Conservation (phyloP, 2,329 filamentous ascomycete genomes). For the Lomentospora prolificans region DNA sequence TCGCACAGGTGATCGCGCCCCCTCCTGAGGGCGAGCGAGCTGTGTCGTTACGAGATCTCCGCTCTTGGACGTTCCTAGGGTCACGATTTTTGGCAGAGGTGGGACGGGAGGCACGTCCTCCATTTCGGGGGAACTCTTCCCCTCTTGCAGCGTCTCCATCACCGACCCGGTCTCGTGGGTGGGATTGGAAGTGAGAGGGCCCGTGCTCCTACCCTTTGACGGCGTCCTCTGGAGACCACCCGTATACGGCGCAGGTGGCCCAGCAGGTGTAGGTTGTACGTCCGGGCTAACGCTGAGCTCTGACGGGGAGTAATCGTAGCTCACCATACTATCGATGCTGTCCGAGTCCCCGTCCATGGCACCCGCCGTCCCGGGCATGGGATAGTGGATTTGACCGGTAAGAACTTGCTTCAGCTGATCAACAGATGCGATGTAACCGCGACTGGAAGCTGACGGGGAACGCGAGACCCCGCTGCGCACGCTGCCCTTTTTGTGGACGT, state of each 20-base stretch:
- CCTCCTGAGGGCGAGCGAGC: background rate
- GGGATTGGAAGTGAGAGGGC: slow-evolving; percentile 33
- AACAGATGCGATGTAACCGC: slow-evolving; percentile 47
- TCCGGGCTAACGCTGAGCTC: slow-evolving; percentile 52
- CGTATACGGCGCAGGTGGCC: slow-evolving; percentile 17
- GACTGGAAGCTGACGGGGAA: slow-evolving; percentile 30
- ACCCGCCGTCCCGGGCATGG: slow-evolving; percentile 28
- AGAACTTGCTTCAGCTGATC: slow-evolving; percentile 55
- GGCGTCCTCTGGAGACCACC: slow-evolving; percentile 5
- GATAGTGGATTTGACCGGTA: slow-evolving; percentile 35
- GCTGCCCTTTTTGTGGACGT: slow-evolving; percentile 43
- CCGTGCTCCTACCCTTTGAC: slow-evolving; percentile 6
- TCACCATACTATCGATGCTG: slow-evolving; percentile 60
- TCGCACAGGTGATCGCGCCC: slow-evolving; percentile 5
- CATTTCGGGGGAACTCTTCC: slow-evolving; percentile 18
- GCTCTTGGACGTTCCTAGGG: slow-evolving; percentile 13
- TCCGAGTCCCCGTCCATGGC: slow-evolving; percentile 27
- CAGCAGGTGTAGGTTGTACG: slow-evolving; percentile 20
- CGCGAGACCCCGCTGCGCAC: slow-evolving; percentile 41
- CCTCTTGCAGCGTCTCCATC: slow-evolving; percentile 15
- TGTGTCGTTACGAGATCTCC: slow-evolving; percentile 6
- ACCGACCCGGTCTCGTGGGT: slow-evolving; percentile 17
- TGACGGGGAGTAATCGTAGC: slow-evolving; percentile 58
- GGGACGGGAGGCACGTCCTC: slow-evolving; percentile 45
- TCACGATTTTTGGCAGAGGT: slow-evolving; percentile 34